These are phyloP conservation scores for Stemphylium beticola DNA, from an alignment of 2,329 filamentous ascomycete species.

Conservation along the genomic window DNA sequence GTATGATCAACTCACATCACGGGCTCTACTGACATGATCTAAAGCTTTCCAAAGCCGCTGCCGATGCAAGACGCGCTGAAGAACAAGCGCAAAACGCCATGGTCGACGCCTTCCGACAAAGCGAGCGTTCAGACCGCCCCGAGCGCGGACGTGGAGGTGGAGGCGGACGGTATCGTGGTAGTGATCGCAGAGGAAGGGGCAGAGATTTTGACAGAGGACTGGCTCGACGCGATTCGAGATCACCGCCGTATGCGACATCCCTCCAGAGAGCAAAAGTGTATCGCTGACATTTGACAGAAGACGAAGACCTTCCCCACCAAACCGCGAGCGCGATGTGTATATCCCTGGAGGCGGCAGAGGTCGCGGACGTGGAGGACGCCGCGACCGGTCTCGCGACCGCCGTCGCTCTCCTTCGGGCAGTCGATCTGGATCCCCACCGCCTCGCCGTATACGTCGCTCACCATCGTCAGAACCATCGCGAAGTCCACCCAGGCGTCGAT, in stretches of 20 bases:
- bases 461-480: conserved; percentile 26
- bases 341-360: conserved; percentile 56
- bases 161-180: conserved; percentile 58
- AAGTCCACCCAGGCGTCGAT: conserved; percentile 35
- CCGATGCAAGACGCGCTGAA: conserved; percentile 74
- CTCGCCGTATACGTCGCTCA: conserved; percentile 18
- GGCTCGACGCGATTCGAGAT: conserved; percentile 57
- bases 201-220: conserved; percentile 56
- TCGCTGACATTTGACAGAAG: conserved; percentile 47
- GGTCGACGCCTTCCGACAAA: conserved; percentile 69
- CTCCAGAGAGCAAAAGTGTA: background rate
- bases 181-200: conserved; percentile 46
- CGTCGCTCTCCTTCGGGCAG: conserved; percentile 43
- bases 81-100: conserved; percentile 68
- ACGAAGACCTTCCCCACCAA: conserved; percentile 54
- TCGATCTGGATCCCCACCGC: conserved; percentile 18
- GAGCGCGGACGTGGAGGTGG: conserved; percentile 53
- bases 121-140: conserved; percentile 59
- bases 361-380: conserved; percentile 46
- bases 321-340: conserved; percentile 64
- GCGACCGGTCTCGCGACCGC: conserved; percentile 40
- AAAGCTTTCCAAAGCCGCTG: conserved; percentile 83
- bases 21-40: conserved; percentile 24
- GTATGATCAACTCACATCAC: background rate
- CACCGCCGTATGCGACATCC: conserved; percentile 49